Base-by-base conservation (phyloP, 768 basidiomycete species). In the Mycena amicta region DNA sequence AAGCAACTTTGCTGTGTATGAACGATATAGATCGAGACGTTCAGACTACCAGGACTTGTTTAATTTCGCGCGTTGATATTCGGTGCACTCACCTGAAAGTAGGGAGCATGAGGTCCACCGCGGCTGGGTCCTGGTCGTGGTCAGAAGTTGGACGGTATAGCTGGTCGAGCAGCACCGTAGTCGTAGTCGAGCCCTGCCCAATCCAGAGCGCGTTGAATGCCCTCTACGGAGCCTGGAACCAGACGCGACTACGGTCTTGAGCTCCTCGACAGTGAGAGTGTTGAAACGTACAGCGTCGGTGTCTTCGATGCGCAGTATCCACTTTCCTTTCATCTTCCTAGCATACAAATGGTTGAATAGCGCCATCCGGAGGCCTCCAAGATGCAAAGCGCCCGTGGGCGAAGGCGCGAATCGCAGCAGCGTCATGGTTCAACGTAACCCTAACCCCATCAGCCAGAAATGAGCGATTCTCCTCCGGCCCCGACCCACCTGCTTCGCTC, bases 171-270 rank as follows among this genome's bases (percentile, higher is more conserved):
- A 43, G 3, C 54, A 93, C 96, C 97, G 75, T 89, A 89, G 70
- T 98, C 96, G 71, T 92, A 96, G 6, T 92, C 80, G 23, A 99
- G 74, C 6, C 93, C 93, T 52, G 95, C 92, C 97, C 97, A 98
- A 16, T 85, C 82, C 55, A 99, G 73, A 3, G 89, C 88, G 18
- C 77, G 77, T 53, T 85, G 77, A 40, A 98, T 89, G 12, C 83
- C 86, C 31, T 97, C 91, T 2, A 96, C 89, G 15, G 94, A 88
- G 1, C 90, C 92, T 8, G 89, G 86, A 2, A 96, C 92, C 59
- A 82, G 80, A 53, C 95, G 82, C 1, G 85, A 83, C 95, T 98
- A 68, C 11, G 56, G n/a, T 8, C 12, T 25, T 18, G 6, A 46
- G 28, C 8, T 25, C 5, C 18, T 12, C 12, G 47, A 31, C 37